Evolutionary conservation across 371 early-diverging fungal genomes (phyloP).

Genomic region (Phascolomyces articulosus): DNA sequence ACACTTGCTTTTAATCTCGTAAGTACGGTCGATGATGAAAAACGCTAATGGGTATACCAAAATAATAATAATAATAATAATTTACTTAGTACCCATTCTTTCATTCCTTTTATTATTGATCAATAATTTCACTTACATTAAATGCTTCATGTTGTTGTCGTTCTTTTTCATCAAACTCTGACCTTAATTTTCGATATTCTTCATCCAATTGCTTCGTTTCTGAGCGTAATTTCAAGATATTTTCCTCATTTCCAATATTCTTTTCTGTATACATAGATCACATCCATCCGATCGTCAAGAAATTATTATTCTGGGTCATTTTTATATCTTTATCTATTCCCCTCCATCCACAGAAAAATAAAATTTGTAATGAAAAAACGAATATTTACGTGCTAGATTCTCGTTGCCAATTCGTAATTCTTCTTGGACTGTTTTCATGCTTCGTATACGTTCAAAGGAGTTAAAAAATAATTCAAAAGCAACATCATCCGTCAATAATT

Average conservation of each 20-base stretch:
- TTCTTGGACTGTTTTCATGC: slow-evolving; percentile 53
- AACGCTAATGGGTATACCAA: slow-evolving; percentile 38
- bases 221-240: slow-evolving; percentile 39
- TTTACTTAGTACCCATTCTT: background rate
- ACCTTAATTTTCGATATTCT: slow-evolving; percentile 33
- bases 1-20: slow-evolving; percentile 57
- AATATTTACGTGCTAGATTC: slow-evolving; percentile 49
- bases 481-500: slow-evolving; percentile 49
- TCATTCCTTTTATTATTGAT: background rate
- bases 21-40: slow-evolving; percentile 59
- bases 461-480: slow-evolving; percentile 64
- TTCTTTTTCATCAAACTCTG: slow-evolving; percentile 53
- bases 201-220: slow-evolving; percentile 44
- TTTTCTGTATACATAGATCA: slow-evolving; percentile 43
- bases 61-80: background rate
- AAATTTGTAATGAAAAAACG: too few species aligned
- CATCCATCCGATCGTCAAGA: too few species aligned
- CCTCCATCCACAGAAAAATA: too few species aligned
- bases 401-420: slow-evolving; percentile 63
- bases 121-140: slow-evolving; percentile 40
- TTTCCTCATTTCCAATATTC: slow-evolving; percentile 51
- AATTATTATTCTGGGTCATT: background rate
- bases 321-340: too few species aligned
- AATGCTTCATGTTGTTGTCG: slow-evolving; percentile 60
- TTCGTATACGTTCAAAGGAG: slow-evolving; percentile 54